A percentile compares a stretch with the other conserved stretches of the same genome.
Conservation (phyloP, 257 asterid genomes). For the Schizonepeta tenuifolia region DNA sequence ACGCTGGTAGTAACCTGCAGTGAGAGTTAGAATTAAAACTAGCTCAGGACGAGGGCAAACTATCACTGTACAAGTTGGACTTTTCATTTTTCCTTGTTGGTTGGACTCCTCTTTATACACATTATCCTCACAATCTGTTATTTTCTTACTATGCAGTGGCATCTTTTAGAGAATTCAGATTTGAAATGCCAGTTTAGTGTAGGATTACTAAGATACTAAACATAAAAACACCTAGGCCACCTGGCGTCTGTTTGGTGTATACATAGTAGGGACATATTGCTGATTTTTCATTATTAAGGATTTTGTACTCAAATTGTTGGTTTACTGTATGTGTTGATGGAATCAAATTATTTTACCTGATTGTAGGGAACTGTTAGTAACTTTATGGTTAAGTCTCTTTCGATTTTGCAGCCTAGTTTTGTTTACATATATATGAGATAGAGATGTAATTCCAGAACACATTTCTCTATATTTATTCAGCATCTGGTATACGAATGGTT, state of each 20-base stretch:
- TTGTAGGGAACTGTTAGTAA: neutral
- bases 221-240: no score
- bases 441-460: neutral
- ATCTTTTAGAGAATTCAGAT: neutral
- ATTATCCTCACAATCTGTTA: neutral
- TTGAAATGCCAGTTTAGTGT: neutral
- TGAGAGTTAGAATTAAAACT: neutral
- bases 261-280: neutral
- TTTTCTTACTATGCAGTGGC: neutral
- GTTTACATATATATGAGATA: neutral
- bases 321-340: neutral
- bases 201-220: neutral
- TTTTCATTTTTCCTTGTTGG: slow-evolving; percentile 3
- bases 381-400: neutral
- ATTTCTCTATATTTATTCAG: neutral
- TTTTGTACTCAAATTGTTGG: neutral
- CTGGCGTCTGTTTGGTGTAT: neutral
- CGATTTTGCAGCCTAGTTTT: neutral
- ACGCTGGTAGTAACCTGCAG: neutral
- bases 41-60: slow-evolving; percentile 4
- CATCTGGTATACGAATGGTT: neutral
- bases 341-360: neutral
- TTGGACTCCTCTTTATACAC: slow-evolving; percentile 18
- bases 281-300: neutral
- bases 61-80: slow-evolving; percentile 17